Percentiles rank a stretch among this genome's conserved stretches.
These are phyloP conservation scores for Penicillium sp. DNA, from an alignment of 2,329 filamentous ascomycete species.

Conservation along the genomic window DNA sequence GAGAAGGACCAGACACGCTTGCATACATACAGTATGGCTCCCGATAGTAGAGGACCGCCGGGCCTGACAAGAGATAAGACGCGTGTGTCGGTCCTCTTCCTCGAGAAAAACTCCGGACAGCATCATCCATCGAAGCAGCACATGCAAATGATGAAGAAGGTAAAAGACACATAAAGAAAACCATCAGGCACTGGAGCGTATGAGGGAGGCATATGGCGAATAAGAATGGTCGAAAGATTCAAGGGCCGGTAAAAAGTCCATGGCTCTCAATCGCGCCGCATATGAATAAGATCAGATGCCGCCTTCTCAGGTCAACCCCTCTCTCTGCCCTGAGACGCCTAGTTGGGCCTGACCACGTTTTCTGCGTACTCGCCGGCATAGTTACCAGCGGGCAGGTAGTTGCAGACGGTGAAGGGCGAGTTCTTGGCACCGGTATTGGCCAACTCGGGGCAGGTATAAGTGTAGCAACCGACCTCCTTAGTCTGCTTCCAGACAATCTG, in stretches of 20 bases:
- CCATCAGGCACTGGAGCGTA: neutral
- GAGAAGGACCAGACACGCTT: conserved; percentile 3
- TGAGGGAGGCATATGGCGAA: neutral
- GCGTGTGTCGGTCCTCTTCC: neutral
- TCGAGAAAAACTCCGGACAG: neutral
- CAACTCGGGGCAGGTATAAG: conserved; percentile 44
- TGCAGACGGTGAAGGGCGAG: conserved; percentile 80
- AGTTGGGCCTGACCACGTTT: conserved; percentile 50
- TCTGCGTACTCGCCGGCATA: conserved; percentile 50
- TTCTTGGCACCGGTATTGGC: conserved; percentile 42
- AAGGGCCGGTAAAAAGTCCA: neutral
- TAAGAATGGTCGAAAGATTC: neutral
- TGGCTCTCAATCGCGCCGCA: neutral
- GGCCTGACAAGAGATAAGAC: neutral
- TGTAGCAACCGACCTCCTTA: conserved; percentile 61
- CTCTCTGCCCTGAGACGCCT: conserved; percentile 5
- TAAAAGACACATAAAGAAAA: conserved; percentile 1
- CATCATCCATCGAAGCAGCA: neutral
- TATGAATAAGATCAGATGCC: neutral
- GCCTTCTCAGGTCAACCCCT: neutral
- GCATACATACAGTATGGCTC: conserved; percentile 12
- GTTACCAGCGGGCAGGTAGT: conserved; percentile 74
- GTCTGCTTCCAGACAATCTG: conserved; percentile 69
- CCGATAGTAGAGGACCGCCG: conserved; percentile 1
- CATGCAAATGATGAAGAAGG: conserved; percentile 10